Conservation (phyloP, 2,329 filamentous ascomycete genomes). For the Colletotrichum sp. region DNA sequence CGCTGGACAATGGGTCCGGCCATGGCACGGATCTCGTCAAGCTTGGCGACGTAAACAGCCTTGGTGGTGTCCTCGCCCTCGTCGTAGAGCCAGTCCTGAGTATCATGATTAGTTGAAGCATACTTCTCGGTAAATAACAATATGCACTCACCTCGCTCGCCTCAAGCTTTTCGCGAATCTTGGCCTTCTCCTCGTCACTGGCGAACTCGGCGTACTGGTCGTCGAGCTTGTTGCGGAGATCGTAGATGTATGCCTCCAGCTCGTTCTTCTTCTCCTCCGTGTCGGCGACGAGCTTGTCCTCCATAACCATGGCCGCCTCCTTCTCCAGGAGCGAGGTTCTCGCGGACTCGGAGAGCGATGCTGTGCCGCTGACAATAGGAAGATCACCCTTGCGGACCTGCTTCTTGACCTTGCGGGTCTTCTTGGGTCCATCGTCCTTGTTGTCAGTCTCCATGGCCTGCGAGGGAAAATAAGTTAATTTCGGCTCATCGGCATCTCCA, state of each 20-base stretch:
- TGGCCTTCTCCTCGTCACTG: slow-evolving; percentile 90
- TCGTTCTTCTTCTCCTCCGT: slow-evolving; percentile 99
- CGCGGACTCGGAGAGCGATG: slow-evolving; percentile 72
- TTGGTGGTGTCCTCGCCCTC: slow-evolving; percentile 95
- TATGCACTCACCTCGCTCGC: slow-evolving; percentile 77
- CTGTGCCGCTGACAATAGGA: slow-evolving; percentile 82
- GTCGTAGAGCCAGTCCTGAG: slow-evolving; percentile 96
- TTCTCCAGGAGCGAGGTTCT: slow-evolving; percentile 78
- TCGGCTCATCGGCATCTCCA: neutral
- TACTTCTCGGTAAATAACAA: neutral
- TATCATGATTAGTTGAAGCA: slow-evolving; percentile 26
- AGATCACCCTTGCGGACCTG: slow-evolving; percentile 97
- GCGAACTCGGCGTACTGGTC: slow-evolving; percentile 89
- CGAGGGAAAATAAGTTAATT: slow-evolving; percentile 28
- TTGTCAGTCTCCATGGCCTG: slow-evolving; percentile 88
- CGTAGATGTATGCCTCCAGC: slow-evolving; percentile 97
- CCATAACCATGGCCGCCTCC: slow-evolving; percentile 91
- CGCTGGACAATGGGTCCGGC: slow-evolving; percentile 92
- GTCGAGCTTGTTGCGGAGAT: slow-evolving; percentile 93
- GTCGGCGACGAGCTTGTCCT: slow-evolving; percentile 97
- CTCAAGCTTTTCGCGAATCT: slow-evolving; percentile 83
- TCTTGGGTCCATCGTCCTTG: slow-evolving; percentile 73
- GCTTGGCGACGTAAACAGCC: slow-evolving; percentile 91
- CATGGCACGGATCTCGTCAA: slow-evolving; percentile 91
- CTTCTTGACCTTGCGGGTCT: slow-evolving; percentile 98